Conservation (phyloP, 164 flowering plant genomes). For the Liriodendron chinense region DNA sequence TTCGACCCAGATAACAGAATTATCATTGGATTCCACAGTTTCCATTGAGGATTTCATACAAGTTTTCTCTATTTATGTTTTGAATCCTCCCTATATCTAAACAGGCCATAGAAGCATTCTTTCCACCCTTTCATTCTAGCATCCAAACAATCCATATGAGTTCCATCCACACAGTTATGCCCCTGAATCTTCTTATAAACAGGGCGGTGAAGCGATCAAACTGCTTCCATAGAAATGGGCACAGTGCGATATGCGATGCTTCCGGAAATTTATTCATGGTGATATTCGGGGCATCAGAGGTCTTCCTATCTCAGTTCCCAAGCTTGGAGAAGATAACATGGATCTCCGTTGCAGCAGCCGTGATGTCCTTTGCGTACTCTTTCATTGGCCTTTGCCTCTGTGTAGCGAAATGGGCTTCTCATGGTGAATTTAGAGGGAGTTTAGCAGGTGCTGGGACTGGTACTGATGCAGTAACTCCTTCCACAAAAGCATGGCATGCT, state of each 20-base stretch:
- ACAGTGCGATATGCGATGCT: slow-evolving; percentile 17
- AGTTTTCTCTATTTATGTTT: too few relatives aligned
- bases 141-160: not conserved
- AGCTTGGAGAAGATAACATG: slow-evolving; percentile 36
- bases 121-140: too few relatives aligned
- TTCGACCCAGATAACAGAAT: too few relatives aligned
- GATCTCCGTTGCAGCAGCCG: slow-evolving; percentile 34
- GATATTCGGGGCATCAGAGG: slow-evolving; percentile 30
- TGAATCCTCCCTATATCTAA: too few relatives aligned
- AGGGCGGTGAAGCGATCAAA: slow-evolving; percentile 27
- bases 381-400: slow-evolving; percentile 27
- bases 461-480: slow-evolving; percentile 7
- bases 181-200: not conserved
- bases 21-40: too few relatives aligned
- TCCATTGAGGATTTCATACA: too few relatives aligned
- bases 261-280: slow-evolving; percentile 29
- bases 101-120: too few relatives aligned
- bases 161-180: not conserved
- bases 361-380: slow-evolving; percentile 32
- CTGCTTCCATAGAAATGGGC: slow-evolving; percentile 35
- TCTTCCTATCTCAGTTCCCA: slow-evolving; percentile 42
- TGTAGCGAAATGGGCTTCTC: slow-evolving; percentile 12
- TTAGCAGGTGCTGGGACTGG: slow-evolving; percentile 17
- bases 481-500: slow-evolving; percentile 26
- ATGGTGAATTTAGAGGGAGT: slow-evolving; percentile 26